Base-by-base conservation (phyloP, 2,329 filamentous ascomycete species). In the Xylariaceae sp. region DNA sequence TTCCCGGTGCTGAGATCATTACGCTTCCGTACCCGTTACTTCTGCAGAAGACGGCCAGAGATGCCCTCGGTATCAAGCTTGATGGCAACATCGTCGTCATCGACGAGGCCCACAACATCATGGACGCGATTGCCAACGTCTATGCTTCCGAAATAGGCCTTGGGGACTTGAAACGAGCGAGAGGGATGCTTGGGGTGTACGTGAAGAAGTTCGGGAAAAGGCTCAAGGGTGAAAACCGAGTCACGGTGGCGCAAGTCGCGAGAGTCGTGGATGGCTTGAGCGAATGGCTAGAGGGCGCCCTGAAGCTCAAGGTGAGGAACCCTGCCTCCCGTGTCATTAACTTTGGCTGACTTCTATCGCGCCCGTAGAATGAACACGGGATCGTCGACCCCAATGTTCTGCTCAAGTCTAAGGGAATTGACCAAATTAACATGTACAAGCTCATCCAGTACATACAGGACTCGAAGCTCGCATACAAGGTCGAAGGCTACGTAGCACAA, bases 91-190 rank as follows among this genome's bases (percentile, higher is more conserved):
- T 99, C 0, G 87, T 99, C n/a, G 89, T 99, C 21, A 90, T 99
- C 46, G 95, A 99, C 65, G 95, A 99, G 77, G 95, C 95, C 0
- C 95, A 99, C 71, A 99, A 99, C 69, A 84, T 99, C 50, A 96
- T 97, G 89, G 93, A 97, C 71, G 92, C 93, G 0, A 91, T 99
- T 44, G 85, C 91, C 16, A 89, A 87, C 44, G 95, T 96, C 32
- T 87, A 97, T 70, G 93, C 93, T 0, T 85, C 91, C 0, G 85
- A 89, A 37, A 81, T 98, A 19, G 85, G 84, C 2, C 77, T 96
- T 3, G 77, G 77, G 21, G 92, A 97, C 60, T 77, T 98, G 18
- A 84, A 84, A 48, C 81, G 83, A 56, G 90, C 89, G 2, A 83
- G 90, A 50, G 81, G 81, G 47, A 92, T 96, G 74, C 79, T 99